Base-by-base conservation (phyloP, 768 basidiomycete genomes). In the Termitomyces sp. region DNA sequence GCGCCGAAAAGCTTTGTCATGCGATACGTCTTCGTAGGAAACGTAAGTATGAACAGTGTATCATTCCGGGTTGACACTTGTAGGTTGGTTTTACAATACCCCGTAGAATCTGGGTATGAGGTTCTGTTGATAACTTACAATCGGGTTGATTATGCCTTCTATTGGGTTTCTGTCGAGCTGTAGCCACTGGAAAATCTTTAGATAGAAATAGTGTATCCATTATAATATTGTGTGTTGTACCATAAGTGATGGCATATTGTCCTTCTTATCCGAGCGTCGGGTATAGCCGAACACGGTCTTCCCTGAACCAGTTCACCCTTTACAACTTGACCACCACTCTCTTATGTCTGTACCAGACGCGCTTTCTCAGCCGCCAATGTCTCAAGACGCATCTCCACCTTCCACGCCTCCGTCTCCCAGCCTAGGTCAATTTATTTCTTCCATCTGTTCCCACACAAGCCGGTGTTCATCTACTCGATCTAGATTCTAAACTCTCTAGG, bases 401-500 rank as follows among this genome's bases (percentile, higher is more conserved):
- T 68, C 73, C 16, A 75, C 74, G 2, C 77, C 83, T 8, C 78
- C 82, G 22, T 84, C 84, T 16, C 79, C 83, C 44, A 79, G 79
- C 63, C 68, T 72, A 74, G 82, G 83, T 84, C 60, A 66, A 74
- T 55, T 65, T 63, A 44, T 57, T 65, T 58, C 57, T 61, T 62
- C 38, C 38, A 13, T 46, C n/a, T 28, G 32, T 40, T 22, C 35
- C 11, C 33, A 52, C 58, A 51, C 24, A 60, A 50, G 57, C 18
- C 20, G 18, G 58, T 66, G 50, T 60, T 59, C 58, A 70, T 65
- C 63, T 60, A 63, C 66, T 61, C 65, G 63, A 65, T 65, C 63
- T 64, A 81, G 82, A 81, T 55, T 71, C 79, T 66, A 84, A 78
- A 63, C 71, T 78, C 50, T 85, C 89, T 24, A 82, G 82, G 71